phyloP scores from a whole-genome alignment of 805 yeast species.

The Starmera caribaea region DNA sequence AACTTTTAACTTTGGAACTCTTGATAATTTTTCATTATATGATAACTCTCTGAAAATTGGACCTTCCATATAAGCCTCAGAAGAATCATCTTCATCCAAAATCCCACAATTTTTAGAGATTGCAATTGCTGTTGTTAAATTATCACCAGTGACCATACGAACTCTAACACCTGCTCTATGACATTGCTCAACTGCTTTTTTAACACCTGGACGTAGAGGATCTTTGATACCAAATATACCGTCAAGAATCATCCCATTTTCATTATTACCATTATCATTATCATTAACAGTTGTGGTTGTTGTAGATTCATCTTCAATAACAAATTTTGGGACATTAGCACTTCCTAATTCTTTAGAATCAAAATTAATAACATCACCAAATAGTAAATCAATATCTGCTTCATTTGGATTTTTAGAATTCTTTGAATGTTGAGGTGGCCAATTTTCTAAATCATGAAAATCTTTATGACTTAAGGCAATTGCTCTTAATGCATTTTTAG shows the following conservation, averaged over 20 bases:
- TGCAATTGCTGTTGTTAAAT: slow-evolving; percentile 82
- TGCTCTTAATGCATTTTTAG: slow-evolving; percentile 77
- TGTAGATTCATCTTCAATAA: slow-evolving; percentile 16
- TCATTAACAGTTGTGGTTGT: not conserved
- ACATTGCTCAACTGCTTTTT: slow-evolving; percentile 82
- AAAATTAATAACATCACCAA: slow-evolving; percentile 23
- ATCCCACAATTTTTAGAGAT: slow-evolving; percentile 86
- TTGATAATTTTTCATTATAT: slow-evolving; percentile 39
- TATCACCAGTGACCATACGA: slow-evolving; percentile 98
- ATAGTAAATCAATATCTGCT: slow-evolving; percentile 34
- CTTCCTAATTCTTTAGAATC: slow-evolving; percentile 5
- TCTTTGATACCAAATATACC: slow-evolving; percentile 89
- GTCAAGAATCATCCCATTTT: slow-evolving; percentile 43
- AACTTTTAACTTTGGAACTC: slow-evolving; percentile 73
- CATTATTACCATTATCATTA: not conserved
- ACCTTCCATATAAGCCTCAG: slow-evolving; percentile 76
- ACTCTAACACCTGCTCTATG: slow-evolving; percentile 88
- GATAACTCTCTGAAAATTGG: slow-evolving; percentile 71
- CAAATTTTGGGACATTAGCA: slow-evolving; percentile 18
- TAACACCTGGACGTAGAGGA: slow-evolving; percentile 85
- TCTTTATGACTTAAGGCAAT: slow-evolving; percentile 82
- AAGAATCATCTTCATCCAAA: slow-evolving; percentile 31
- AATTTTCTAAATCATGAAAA: slow-evolving; percentile 32
- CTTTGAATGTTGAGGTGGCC: slow-evolving; percentile 60
- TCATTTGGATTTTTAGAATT: slow-evolving; percentile 23